phyloP scores from a whole-genome alignment of 441 rosid species.

The Erysimum pusillum region DNA sequence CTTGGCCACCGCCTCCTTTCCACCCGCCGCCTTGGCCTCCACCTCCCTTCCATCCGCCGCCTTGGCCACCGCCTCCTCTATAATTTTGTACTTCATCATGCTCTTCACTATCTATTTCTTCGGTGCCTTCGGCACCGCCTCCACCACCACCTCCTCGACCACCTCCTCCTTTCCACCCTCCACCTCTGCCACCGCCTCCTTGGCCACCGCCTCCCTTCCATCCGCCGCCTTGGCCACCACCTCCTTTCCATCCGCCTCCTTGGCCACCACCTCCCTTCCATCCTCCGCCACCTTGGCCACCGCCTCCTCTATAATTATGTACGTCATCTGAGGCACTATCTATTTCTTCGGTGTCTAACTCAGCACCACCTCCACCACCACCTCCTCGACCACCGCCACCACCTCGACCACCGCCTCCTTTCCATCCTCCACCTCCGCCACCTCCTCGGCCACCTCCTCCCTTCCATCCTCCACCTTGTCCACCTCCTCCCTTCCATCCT shows the following conservation, averaged over 20 bases:
- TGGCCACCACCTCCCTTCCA: too few species aligned
- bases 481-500: slow-evolving; percentile 54
- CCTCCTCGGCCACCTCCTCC: too few species aligned
- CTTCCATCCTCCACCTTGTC: too few species aligned
- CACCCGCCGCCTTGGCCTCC: slow-evolving; percentile 55
- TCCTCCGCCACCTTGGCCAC: too few species aligned
- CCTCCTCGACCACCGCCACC: slow-evolving; percentile 31
- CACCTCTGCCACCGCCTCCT: too few species aligned
- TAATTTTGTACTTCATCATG: not conserved
- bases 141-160: slow-evolving; percentile 54
- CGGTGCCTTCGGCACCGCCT: slow-evolving; percentile 21
- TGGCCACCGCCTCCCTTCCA: slow-evolving; percentile 22
- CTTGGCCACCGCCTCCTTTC: slow-evolving; percentile 30
- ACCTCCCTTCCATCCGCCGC: too few species aligned
- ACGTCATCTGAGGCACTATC: not conserved
- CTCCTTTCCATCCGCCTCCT: slow-evolving; percentile 54
- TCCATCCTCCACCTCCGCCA: slow-evolving; percentile 58
- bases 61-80: slow-evolving; percentile 49
- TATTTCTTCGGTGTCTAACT: not conserved
- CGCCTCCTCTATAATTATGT: slow-evolving; percentile 33
- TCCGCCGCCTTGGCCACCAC: slow-evolving; percentile 26
- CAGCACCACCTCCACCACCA: slow-evolving; percentile 49
- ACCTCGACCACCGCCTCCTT: slow-evolving; percentile 56
- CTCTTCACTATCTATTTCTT: not conserved
- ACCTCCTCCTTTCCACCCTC: slow-evolving; percentile 51